Base-by-base conservation (phyloP, 208 protist genomes). In the Leishmania amazonensis region DNA sequence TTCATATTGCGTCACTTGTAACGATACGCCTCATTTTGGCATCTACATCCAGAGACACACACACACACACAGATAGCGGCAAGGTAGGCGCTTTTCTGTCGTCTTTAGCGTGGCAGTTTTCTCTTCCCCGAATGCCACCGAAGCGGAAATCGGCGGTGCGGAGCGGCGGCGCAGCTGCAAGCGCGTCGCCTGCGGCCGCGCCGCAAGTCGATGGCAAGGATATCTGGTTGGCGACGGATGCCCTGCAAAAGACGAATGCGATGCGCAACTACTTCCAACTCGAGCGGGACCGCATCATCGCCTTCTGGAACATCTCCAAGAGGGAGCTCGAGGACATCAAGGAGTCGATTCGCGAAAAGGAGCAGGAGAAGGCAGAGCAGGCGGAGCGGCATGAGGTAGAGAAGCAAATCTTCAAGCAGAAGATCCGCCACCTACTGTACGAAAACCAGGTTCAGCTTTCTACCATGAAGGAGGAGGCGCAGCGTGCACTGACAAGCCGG, bases 241-340 rank as follows among this genome's bases (percentile, higher is more conserved):
- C 96, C 9, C 86, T 99, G 42, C 90, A 99, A 78, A 96, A 98
- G 85, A 95, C 98, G 35, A 94, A 98, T 73, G 93, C 97, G 68
- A 95, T 98, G 93, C 96, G 99, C 71, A 99, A 99, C 90, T 99
- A 98, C 87, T 99, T 98, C 86, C 98, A 99, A 90, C 87, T 99
- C 15, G 98, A 99, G 83, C 92, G 98, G 5, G 99, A 99, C 84
- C 97, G 98, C 78, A 98, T 99, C 75, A 91, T 98, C 71, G 90
- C 94, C 17, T 99, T 99, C 72, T 99, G 97, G 96, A 98, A 99
- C 72, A 97, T 99, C 70, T 94, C 95, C 0, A 98, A 98, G 84
- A 95, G 96, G 76, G 90, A 99, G 83, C 79, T 99, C 40, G 98
- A 99, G 78, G 91, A 97, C 28, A 73, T 88, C 31, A 91, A 94